Base-by-base conservation (phyloP, 78 protist genomes). In the Chrysochromulina tobinii region DNA sequence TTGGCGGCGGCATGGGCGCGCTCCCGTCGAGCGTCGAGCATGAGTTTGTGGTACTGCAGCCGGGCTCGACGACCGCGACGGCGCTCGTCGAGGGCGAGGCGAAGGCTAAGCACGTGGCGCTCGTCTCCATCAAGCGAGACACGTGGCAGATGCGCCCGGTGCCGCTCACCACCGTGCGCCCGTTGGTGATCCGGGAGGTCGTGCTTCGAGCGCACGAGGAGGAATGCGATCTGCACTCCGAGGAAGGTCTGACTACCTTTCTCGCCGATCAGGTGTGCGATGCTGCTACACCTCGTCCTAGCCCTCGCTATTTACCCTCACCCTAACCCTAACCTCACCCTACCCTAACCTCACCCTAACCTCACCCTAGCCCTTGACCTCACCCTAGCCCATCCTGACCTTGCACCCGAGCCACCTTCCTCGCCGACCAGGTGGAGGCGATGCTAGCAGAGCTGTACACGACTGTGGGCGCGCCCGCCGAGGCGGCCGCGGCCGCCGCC, bases 21-120 rank as follows among this genome's bases (percentile, higher is more conserved):
- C 79, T 69, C 54, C 25, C 14, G 21, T n/a, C 87, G 21, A 55
- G 87, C 9, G 8, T 75, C 27, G 88, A 67, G 61, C 2, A 27
- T 11, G 0, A 38, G 18, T 91, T 77, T 18, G 88, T 23, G 51
- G 92, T 98, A 50, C 51, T 90, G 3, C 99, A 98, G 86, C 99
- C 99, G 1, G 99, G 99, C 38, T 96, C 98, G 0, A 84, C 97
- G 7, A 94, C 98, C 0, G 97, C 97, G 2, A 96, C 99, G 17
- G 92, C 98, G 2, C 95, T 98, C 20, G 23, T 66, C 23, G 97
- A 85, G 59, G 98, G 95, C 25, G 99, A 98, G 77, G 55, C 97
- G 8, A 89, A 69, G 81, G 96, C 93, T 23, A 98, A 98, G 94
- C 87, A 75, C 61, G n/a, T 64, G 15, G 68, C 69, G 12, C 18